Evolutionary conservation across 495 filamentous ascomycete genomes (phyloP).

Genomic region (Trypethelium eluteriae): DNA sequence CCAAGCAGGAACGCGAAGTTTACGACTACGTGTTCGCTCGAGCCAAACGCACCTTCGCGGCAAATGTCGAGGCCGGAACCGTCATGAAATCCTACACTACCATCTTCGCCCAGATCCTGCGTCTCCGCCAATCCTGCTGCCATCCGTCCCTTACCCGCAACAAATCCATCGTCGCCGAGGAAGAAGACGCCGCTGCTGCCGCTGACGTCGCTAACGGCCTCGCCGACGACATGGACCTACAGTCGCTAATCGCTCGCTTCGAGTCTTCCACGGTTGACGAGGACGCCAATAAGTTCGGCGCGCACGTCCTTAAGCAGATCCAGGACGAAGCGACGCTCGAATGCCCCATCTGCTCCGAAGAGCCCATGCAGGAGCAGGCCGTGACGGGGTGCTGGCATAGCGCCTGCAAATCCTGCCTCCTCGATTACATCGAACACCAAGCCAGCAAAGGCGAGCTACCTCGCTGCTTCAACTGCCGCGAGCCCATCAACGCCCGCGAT

Average conservation of each 20-base stretch:
- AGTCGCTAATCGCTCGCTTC: conserved; percentile 76
- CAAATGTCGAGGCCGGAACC: conserved; percentile 83
- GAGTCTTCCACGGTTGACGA: conserved; percentile 47
- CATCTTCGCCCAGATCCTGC: conserved; percentile 93
- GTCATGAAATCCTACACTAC: conserved; percentile 89
- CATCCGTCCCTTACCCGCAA: conserved; percentile 85
- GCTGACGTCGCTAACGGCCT: conserved; percentile 71
- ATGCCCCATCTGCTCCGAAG: conserved; percentile 90
- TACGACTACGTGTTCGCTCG: conserved; percentile 81
- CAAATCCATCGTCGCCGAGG: conserved; percentile 74
- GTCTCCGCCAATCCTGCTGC: conserved; percentile 89
- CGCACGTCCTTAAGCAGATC: conserved; percentile 82
- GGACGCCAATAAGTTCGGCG: conserved; percentile 62
- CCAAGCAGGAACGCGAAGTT: conserved; percentile 74
- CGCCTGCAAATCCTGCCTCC: conserved; percentile 84
- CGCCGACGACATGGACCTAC: conserved; percentile 93
- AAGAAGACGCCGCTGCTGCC: conserved; percentile 74
- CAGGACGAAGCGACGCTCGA: conserved; percentile 79
- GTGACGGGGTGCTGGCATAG: conserved; percentile 97
- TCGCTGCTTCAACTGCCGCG: conserved; percentile 82
- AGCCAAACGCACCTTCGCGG: conserved; percentile 74
- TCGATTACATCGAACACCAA: conserved; percentile 81
- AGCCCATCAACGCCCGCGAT: conserved; percentile 69
- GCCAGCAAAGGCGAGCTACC: conserved; percentile 65
- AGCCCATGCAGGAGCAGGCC: conserved; percentile 86